Conservation (phyloP, 257 asterid genomes). For the Nicotiana sylvestris region DNA sequence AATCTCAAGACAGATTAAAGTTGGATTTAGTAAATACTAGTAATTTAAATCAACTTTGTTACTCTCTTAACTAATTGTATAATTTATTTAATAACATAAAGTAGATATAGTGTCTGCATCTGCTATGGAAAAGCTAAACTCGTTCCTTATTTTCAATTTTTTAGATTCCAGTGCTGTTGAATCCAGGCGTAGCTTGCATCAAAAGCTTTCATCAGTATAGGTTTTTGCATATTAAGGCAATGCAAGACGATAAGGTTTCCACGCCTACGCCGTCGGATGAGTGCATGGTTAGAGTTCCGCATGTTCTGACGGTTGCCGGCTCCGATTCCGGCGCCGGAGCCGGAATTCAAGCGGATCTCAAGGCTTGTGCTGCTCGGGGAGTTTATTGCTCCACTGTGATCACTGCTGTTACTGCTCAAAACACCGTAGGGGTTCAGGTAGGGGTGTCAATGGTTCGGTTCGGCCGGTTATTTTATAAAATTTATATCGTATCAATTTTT, state of each 20-base stretch:
- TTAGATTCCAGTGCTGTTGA: slow-evolving; percentile 6
- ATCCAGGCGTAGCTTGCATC: neutral
- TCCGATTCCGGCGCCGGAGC: slow-evolving; percentile 97
- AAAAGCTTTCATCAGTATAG: slow-evolving; percentile 12
- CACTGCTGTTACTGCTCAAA: slow-evolving; percentile 94
- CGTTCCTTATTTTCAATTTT: neutral
- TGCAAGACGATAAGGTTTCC: slow-evolving; percentile 27
- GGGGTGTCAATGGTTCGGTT: too few relatives aligned
- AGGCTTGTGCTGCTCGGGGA: slow-evolving; percentile 84
- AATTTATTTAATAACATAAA: too few relatives aligned
- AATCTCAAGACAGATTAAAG: too few relatives aligned
- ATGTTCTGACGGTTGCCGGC: slow-evolving; percentile 88
- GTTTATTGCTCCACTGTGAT: slow-evolving; percentile 88
- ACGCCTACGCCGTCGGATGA: neutral
- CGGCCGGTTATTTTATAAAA: too few relatives aligned
- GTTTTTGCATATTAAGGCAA: slow-evolving; percentile 30
- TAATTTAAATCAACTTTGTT: too few relatives aligned
- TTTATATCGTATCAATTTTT: too few relatives aligned
- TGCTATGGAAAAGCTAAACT: neutral
- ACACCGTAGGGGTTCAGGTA: slow-evolving; percentile 82
- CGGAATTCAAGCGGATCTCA: slow-evolving; percentile 92
- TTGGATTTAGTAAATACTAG: too few relatives aligned
- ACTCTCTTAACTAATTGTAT: too few relatives aligned
- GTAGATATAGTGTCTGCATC: neutral
- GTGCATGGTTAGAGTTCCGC: slow-evolving; percentile 53